Percentiles rank a stretch among this genome's conserved stretches.
phyloP scores from a whole-genome alignment of 2,329 filamentous ascomycete genomes.

The Akanthomyces dipterigenus region DNA sequence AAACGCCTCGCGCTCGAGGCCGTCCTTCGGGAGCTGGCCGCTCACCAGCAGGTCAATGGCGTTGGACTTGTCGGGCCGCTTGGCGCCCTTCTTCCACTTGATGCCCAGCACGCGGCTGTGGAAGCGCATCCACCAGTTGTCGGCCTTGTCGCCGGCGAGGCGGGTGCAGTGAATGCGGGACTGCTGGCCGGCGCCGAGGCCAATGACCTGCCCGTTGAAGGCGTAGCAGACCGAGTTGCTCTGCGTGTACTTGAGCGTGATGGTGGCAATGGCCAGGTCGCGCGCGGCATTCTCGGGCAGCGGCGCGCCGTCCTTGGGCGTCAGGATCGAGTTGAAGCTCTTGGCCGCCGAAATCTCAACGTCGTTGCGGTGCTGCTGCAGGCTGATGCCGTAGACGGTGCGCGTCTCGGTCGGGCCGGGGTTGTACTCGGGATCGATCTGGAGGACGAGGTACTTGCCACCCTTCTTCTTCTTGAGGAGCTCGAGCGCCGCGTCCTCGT shows the following conservation, averaged over 20 bases:
- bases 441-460: conserved; percentile 89
- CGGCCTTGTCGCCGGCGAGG: conserved; percentile 93
- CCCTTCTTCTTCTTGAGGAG: conserved; percentile 98
- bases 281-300: conserved; percentile 77
- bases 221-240: conserved; percentile 99
- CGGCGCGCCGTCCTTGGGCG: conserved; percentile 67
- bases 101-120: conserved; percentile 80
- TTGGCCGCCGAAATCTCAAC: conserved; percentile 68
- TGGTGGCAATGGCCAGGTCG: conserved; percentile 90
- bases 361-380: conserved; percentile 91
- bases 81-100: conserved; percentile 96
- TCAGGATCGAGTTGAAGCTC: conserved; percentile 74
- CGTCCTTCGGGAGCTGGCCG: conserved; percentile 76
- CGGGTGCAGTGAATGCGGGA: conserved; percentile 98
- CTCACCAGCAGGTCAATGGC: conserved; percentile 93
- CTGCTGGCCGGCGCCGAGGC: conserved; percentile 93
- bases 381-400: conserved; percentile 82
- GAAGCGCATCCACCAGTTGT: conserved; percentile 99
- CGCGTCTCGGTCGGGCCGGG: conserved; percentile 77
- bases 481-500: conserved; percentile 75
- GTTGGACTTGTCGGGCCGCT: conserved; percentile 96
- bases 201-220: conserved; percentile 85
- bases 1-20: conserved; percentile 78
- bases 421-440: conserved; percentile 85
- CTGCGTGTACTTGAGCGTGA: conserved; percentile 97